Percentiles rank a stretch among this genome's conserved stretches.
Conservation (phyloP, 2,329 filamentous ascomycete genomes). For the Scedosporium dehoogii region DNA sequence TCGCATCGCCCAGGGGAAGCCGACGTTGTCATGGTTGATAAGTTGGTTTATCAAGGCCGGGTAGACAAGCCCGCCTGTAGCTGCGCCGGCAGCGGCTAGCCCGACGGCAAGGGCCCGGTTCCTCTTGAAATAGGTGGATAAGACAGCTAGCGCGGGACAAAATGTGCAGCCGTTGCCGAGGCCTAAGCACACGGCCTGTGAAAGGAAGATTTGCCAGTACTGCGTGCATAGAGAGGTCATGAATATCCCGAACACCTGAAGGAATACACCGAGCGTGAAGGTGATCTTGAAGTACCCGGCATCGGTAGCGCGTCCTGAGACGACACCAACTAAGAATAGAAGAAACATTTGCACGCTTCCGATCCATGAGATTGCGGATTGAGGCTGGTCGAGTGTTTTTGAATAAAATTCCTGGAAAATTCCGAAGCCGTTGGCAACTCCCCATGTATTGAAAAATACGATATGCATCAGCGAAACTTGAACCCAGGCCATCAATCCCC, state of each 20-base stretch:
- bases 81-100: constrained; percentile 46
- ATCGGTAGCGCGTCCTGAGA: constrained; percentile 39
- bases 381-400: constrained; percentile 22
- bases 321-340: constrained; percentile 35
- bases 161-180: constrained; percentile 46
- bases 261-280: constrained; percentile 26
- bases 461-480: constrained; percentile 25
- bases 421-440: constrained; percentile 42
- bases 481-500: constrained; percentile 16
- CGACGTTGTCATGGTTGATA: constrained; percentile 33
- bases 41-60: constrained; percentile 33
- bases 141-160: constrained; percentile 45
- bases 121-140: constrained; percentile 52
- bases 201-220: constrained; percentile 40
- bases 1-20: constrained; percentile 45
- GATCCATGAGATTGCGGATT: constrained; percentile 31
- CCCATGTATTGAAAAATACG: constrained; percentile 33
- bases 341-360: constrained; percentile 42
- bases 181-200: constrained; percentile 38
- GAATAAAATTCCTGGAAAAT: constrained; percentile 48
- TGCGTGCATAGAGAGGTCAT: constrained; percentile 31
- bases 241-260: constrained; percentile 37
- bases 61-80: constrained; percentile 43
- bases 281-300: constrained; percentile 35
- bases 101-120: constrained; percentile 48